Percentiles rank a stretch among this genome's conserved stretches.
Evolutionary conservation across 2,329 filamentous ascomycete species (phyloP).

Genomic region (Aureobasidium sp.): DNA sequence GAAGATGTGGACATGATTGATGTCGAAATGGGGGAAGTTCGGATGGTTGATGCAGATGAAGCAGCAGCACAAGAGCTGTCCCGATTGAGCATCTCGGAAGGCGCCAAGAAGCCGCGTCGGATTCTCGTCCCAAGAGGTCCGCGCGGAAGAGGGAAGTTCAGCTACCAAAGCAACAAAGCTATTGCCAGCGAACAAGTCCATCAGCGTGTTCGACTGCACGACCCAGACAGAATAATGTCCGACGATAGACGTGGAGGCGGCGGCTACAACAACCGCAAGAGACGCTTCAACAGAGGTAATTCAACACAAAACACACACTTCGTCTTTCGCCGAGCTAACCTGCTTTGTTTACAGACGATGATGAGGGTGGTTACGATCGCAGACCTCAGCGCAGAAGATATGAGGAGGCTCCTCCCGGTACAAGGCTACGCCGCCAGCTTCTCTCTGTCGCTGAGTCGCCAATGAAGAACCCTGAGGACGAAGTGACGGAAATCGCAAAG

Average conservation of each 20-base stretch:
- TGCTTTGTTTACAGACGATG: constrained; percentile 50
- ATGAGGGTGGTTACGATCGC: constrained; percentile 65
- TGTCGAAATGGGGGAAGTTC: neutral
- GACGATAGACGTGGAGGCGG: constrained; percentile 28
- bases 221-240: constrained; percentile 18
- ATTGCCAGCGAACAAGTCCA: neutral
- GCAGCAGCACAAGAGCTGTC: neutral
- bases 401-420: constrained; percentile 56
- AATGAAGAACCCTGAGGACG: constrained; percentile 68
- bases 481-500: constrained; percentile 65
- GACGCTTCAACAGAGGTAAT: constrained; percentile 63
- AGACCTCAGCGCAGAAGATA: constrained; percentile 65
- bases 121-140: neutral
- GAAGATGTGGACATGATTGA: constrained; percentile 1
- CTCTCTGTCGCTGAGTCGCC: constrained; percentile 70
- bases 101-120: neutral
- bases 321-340: constrained; percentile 1
- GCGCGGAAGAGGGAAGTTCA: neutral
- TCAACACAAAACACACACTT: constrained; percentile 15
- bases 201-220: neutral
- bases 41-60: neutral
- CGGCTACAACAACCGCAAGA: constrained; percentile 60
- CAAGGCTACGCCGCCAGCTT: constrained; percentile 69
- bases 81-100: neutral
- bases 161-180: neutral